A percentile compares a stretch with the other conserved stretches of the same genome.
Evolutionary conservation across 2,329 filamentous ascomycete species (phyloP).

Genomic region (Epichloe sp.): DNA sequence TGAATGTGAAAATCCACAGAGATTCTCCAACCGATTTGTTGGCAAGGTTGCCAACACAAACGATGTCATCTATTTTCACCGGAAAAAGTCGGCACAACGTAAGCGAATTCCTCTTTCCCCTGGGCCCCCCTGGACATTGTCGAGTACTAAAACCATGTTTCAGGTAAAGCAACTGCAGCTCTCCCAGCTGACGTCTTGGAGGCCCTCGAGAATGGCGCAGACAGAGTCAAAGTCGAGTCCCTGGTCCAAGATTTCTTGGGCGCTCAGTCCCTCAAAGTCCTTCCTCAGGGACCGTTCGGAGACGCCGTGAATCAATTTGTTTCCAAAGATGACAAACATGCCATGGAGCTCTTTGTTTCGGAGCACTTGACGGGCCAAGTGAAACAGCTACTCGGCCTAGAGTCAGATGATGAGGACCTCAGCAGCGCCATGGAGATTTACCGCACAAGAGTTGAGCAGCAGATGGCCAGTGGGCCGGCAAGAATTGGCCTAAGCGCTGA

Average conservation of each 20-base stretch:
- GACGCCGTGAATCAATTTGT: conserved; percentile 90
- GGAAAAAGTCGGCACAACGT: conserved; percentile 59
- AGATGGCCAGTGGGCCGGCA: conserved; percentile 49
- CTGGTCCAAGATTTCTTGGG: conserved; percentile 79
- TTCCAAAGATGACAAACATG: conserved; percentile 87
- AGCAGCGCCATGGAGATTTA: conserved; percentile 62
- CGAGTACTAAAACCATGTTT: conserved; percentile 2
- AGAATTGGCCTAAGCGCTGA: conserved; percentile 23
- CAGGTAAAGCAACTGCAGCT: conserved; percentile 24
- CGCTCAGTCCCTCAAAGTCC: conserved; percentile 78
- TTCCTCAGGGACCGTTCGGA: conserved; percentile 84
- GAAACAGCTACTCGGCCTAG: conserved; percentile 52
- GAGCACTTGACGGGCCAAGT: conserved; percentile 60
- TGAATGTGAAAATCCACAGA: conserved; percentile 87
- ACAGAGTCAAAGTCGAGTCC: conserved; percentile 76
- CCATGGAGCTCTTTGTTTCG: conserved; percentile 69
- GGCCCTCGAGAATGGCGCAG: conserved; percentile 32
- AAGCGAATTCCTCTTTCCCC: conserved; percentile 4
- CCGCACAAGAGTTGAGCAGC: conserved; percentile 54
- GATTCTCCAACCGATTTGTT: conserved; percentile 85
- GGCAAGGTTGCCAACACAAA: conserved; percentile 88
- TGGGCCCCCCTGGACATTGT: neutral
- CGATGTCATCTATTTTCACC: conserved; percentile 86
- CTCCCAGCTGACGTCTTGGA: conserved; percentile 52
- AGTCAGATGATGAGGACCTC: conserved; percentile 53